These are phyloP conservation scores for Avena eriantha DNA, from an alignment of 176 grass and related monocot genomes.

Conservation along the genomic window DNA sequence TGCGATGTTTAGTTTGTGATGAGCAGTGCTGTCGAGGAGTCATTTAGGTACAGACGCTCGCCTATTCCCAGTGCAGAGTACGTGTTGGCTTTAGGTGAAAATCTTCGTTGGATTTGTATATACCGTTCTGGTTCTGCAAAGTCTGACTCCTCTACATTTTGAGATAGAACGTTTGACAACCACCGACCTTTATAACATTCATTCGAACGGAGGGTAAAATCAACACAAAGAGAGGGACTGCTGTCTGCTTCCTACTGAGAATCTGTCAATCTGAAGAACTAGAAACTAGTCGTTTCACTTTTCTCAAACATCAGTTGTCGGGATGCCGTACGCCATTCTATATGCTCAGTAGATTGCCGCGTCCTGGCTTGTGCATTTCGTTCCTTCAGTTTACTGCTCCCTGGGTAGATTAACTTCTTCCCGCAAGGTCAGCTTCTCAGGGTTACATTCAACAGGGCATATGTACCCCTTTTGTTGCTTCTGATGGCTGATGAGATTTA, in stretches of 20 bases:
- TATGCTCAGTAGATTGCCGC: not conserved
- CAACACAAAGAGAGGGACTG: not conserved
- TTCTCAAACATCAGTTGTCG: not conserved
- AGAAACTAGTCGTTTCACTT: not conserved
- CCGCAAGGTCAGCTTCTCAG: not conserved
- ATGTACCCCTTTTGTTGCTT: not conserved
- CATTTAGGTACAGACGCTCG: not conserved
- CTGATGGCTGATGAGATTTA: not conserved
- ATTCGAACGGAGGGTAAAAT: not conserved
- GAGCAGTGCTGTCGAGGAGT: not conserved
- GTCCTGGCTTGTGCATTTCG: not conserved
- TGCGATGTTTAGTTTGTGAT: not conserved
- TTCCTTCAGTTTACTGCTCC: not conserved
- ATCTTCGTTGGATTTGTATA: not conserved
- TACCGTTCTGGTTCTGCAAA: not conserved
- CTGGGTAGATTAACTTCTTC: not conserved
- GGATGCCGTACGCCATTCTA: not conserved
- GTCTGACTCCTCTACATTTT: constrained; percentile 16
- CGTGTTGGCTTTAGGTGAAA: not conserved
- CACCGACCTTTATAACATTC: not conserved
- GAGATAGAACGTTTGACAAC: not conserved
- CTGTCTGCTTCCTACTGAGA: constrained; percentile 26
- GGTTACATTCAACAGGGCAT: not conserved
- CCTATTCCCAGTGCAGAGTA: not conserved
- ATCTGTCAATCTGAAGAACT: constrained; percentile 31